A percentile compares a stretch with the other conserved stretches of the same genome.
Evolutionary conservation across 2,329 filamentous ascomycete genomes (phyloP).

Genomic region (Neofusicoccum umdonicola): DNA sequence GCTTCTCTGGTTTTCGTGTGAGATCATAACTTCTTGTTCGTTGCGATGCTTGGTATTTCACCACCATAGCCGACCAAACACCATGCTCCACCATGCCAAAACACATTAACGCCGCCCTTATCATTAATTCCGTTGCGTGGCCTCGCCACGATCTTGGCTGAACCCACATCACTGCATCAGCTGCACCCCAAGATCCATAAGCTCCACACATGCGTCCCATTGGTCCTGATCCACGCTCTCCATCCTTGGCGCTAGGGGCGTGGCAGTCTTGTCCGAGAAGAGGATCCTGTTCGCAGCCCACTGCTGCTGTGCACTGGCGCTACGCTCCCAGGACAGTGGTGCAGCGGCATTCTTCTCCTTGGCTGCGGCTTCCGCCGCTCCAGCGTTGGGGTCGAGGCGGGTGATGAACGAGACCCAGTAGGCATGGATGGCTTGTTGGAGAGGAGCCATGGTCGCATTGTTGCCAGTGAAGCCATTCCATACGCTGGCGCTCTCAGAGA

Average conservation of each 20-base stretch:
- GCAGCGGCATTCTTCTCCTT: not conserved
- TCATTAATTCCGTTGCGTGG: not conserved
- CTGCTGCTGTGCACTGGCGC: not conserved
- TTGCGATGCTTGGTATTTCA: not conserved
- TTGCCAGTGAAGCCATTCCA: conserved; percentile 35
- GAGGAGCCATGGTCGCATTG: conserved; percentile 17
- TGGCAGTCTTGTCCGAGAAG: not conserved
- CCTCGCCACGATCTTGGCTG: not conserved
- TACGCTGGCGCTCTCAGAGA: conserved; percentile 38
- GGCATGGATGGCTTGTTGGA: conserved; percentile 29
- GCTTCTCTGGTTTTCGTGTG: not conserved
- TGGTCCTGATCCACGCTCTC: conserved; percentile 1
- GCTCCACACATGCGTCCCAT: conserved; percentile 1
- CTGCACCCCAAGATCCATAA: conserved; percentile 4
- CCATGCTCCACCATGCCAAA: not conserved
- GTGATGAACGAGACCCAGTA: conserved; percentile 46
- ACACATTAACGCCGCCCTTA: not conserved
- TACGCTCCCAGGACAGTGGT: not conserved
- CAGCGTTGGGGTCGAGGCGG: not conserved
- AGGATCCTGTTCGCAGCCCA: not conserved
- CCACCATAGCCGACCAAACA: too few relatives aligned
- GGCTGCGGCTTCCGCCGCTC: not conserved
- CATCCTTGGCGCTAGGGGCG: conserved; percentile 3
- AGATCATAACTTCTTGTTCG: not conserved
- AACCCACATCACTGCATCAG: not conserved